A percentile compares a stretch with the other conserved stretches of the same genome.
phyloP scores from a whole-genome alignment of 805 yeast species.

The Jamesozyma gamospora region DNA sequence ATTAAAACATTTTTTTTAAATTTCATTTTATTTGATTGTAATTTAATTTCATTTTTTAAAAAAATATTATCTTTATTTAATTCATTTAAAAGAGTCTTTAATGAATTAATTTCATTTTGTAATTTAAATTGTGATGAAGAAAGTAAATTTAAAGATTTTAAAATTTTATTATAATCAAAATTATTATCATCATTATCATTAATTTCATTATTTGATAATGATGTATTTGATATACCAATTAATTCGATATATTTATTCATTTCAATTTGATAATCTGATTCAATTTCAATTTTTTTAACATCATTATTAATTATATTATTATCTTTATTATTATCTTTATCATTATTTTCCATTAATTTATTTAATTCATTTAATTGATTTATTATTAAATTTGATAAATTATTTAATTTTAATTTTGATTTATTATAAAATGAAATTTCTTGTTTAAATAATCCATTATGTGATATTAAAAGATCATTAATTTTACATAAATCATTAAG shows the following conservation, averaged over 20 bases:
- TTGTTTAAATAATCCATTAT: slow-evolving; percentile 19
- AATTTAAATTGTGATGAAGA: slow-evolving; percentile 6
- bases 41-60: slow-evolving; percentile 15
- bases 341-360: background rate
- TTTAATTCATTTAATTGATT: slow-evolving; percentile 2
- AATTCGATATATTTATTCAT: slow-evolving; percentile 20
- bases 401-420: slow-evolving; percentile 8
- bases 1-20: slow-evolving; percentile 8
- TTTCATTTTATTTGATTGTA: slow-evolving; percentile 9
- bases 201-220: slow-evolving; percentile 6
- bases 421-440: slow-evolving; percentile 11
- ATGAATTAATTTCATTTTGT: slow-evolving; percentile 12
- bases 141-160: slow-evolving; percentile 6
- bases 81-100: slow-evolving; percentile 15
- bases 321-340: slow-evolving; percentile 1
- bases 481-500: slow-evolving; percentile 20
- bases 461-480: slow-evolving; percentile 18
- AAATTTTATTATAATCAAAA: background rate
- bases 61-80: slow-evolving; percentile 20
- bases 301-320: background rate
- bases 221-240: slow-evolving; percentile 18
- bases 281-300: slow-evolving; percentile 1
- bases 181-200: background rate
- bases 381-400: slow-evolving; percentile 6
- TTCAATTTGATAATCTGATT: slow-evolving; percentile 11